Conservation (phyloP, 1,284 basidiomycete species). For the Ganoderma resinaceum region DNA sequence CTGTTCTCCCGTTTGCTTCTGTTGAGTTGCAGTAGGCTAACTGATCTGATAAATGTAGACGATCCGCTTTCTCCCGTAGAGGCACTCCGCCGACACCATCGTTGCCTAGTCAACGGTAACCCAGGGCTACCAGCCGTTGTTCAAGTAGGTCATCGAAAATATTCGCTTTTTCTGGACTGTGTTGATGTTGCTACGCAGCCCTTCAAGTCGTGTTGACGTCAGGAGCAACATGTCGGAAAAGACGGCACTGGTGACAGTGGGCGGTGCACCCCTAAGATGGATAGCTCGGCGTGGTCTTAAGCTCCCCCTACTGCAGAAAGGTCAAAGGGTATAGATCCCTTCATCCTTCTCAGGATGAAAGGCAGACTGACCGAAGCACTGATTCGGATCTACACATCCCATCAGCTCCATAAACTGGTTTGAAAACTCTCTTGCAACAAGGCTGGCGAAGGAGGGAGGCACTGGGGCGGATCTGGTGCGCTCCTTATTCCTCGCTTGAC, state of each 20-base stretch:
- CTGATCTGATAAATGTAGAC: neutral
- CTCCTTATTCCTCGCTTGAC: neutral
- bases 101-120: neutral
- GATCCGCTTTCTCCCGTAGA: neutral
- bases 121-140: neutral
- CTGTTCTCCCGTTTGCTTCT: neutral
- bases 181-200: neutral
- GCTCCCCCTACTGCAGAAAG: neutral
- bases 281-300: neutral
- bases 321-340: neutral
- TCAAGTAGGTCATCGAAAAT: neutral
- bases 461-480: neutral
- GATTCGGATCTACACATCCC: neutral
- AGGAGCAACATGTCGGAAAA: too few relatives aligned
- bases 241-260: too few relatives aligned
- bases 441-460: neutral
- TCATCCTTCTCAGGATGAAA: neutral
- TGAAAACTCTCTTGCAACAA: neutral
- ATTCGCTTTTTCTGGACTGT: neutral
- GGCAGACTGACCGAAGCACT: neutral
- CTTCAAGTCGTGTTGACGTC: neutral
- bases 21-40: neutral
- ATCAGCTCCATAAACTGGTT: neutral
- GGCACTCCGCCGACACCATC: neutral
- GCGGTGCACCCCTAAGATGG: neutral